Evolutionary conservation across 192 early-diverging fungal species (phyloP).

Genomic region (Umbelopsis vinacea): DNA sequence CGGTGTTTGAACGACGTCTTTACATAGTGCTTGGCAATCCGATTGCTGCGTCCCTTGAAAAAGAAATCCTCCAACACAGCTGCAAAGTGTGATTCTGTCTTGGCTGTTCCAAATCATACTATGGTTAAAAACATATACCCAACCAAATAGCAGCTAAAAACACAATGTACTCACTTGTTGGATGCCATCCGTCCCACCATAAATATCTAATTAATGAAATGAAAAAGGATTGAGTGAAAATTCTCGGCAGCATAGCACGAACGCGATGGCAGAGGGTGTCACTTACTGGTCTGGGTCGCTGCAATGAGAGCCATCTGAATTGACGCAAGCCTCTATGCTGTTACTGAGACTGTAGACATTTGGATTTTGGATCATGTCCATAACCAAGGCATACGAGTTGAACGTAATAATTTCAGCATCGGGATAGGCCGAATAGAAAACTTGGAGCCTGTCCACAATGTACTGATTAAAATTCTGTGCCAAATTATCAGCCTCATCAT

Average conservation of each 20-base stretch:
- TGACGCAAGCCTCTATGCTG: not conserved
- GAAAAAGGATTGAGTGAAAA: not conserved
- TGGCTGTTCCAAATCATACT: not conserved
- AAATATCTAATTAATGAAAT: not conserved
- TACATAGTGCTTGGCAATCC: not conserved
- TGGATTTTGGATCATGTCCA: constrained; percentile 3
- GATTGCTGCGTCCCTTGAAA: not conserved
- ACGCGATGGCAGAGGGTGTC: not conserved
- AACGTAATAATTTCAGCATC: constrained; percentile 2
- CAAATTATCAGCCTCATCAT: not conserved
- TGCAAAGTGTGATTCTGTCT: not conserved
- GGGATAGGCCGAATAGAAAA: not conserved
- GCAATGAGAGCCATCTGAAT: not conserved
- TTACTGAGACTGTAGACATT: not conserved
- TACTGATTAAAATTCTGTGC: not conserved
- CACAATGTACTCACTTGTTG: constrained; percentile 1
- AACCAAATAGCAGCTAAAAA: no score
- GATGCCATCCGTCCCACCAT: constrained; percentile 20
- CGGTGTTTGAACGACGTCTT: not conserved
- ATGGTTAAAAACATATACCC: not conserved
- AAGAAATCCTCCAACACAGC: not conserved
- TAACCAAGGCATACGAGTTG: not conserved
- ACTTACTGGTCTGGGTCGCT: not conserved
- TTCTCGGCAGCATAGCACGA: not conserved
- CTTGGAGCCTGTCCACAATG: not conserved